Conservation (phyloP, 768 basidiomycete genomes). For the Terana coerulea region DNA sequence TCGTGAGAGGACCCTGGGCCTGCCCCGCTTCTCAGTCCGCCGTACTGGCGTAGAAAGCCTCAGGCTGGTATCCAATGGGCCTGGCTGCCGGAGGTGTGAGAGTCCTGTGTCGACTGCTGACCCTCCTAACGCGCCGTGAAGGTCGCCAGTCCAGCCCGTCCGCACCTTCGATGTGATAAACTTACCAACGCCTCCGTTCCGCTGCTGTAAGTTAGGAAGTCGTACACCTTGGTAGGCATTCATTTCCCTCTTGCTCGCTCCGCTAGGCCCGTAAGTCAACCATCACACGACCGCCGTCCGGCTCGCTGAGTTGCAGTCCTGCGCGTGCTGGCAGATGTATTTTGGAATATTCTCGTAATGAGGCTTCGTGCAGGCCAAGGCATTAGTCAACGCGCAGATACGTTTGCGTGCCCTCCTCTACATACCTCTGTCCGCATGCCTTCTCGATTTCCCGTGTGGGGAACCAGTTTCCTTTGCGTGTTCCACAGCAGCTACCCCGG, state of each 20-base stretch:
- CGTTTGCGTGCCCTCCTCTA: not conserved
- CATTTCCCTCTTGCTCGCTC: no score
- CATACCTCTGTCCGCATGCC: not conserved
- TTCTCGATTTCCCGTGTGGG: not conserved
- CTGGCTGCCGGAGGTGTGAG: conserved; percentile 7
- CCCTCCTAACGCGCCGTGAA: not conserved
- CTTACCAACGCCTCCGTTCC: not conserved
- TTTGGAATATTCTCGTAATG: not conserved
- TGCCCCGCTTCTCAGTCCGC: not conserved
- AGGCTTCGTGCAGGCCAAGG: not conserved
- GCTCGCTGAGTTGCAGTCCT: no score
- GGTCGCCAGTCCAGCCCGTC: not conserved
- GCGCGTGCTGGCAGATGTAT: not conserved
- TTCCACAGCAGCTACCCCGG: no score
- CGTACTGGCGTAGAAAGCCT: not conserved
- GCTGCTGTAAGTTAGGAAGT: not conserved
- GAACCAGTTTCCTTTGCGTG: not conserved
- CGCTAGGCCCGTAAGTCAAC: no score
- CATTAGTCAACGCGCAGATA: no score
- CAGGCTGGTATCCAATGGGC: not conserved
- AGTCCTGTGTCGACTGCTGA: not conserved
- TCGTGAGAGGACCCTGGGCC: conserved; percentile 1
- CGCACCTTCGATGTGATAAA: not conserved
- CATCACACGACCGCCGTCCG: no score
- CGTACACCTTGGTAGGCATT: no score